Evolutionary conservation across 140 eudicot species (phyloP), one percentile per base, ranked within the genome.

Genomic region (Erigeron philadelphicus): DNA sequence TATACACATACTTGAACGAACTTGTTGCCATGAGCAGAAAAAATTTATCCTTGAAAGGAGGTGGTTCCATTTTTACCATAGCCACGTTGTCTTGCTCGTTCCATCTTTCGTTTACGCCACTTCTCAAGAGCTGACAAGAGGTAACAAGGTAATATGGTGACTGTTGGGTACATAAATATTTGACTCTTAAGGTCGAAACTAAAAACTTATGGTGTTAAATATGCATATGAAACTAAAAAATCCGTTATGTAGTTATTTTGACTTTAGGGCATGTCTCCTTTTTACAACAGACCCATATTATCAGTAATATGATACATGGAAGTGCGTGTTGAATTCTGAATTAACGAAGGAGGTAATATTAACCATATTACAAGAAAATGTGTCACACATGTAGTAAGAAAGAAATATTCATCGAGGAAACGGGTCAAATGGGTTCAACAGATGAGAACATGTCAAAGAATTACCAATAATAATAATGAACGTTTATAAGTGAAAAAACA

Each of bases 91-190:
- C 88, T 84, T 47, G 95, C 91, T 61, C 96, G 81, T 76, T 88
- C 96, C 87, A 91, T 82, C 86, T 91, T 91, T 64, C 97, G 78
- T 69, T 84, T 91, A 6, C 95, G 89, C 97, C 97, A 91, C 79
- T 88, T 96, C 74, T 91, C 97, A 7, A 91, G 79, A 68, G 97
- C 97, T 88, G 67, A 9, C 31, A 35, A 72, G 40, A 52, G 11
- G 9, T 35, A 57, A 71, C 67, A 56, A 70, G 43, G 55, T 13
- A n/a, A n/a, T 1, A 44, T 35, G 8, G 47, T 53, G 58, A 53
- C 23, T 6, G n/a, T 2, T 70, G n/a, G 71, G 40, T 43, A 13
- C 35, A 16, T 48, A 15, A 13, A 58, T 18, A 19, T 48, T 68
- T 76, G 71, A 75, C 71, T 62, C 62, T 61, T 69, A 12, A 76